These are phyloP conservation scores for Asterochloris erici DNA, from an alignment of 139 green algal genomes.

Conservation along the genomic window DNA sequence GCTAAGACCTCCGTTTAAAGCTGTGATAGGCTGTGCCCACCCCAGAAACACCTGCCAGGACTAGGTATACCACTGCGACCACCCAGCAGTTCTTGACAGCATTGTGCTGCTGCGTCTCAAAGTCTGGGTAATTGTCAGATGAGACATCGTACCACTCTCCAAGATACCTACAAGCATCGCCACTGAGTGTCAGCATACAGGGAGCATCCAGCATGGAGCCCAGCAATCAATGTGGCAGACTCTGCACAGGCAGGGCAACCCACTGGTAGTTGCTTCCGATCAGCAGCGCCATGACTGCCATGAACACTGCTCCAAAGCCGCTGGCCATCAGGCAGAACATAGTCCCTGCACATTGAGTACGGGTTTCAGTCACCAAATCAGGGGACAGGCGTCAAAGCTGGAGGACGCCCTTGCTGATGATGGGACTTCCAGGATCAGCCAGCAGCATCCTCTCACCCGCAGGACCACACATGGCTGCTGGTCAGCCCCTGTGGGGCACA, in stretches of 20 bases:
- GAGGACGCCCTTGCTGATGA: not conserved
- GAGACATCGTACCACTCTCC: constrained; percentile 54
- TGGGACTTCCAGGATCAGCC: no score
- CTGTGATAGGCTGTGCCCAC: constrained; percentile 26
- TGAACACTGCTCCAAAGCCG: constrained; percentile 42
- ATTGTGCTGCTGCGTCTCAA: constrained; percentile 29
- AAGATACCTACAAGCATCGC: constrained; percentile 37
- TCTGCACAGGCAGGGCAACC: not conserved
- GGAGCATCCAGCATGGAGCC: not conserved
- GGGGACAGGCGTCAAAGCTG: not conserved
- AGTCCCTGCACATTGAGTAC: constrained; percentile 15
- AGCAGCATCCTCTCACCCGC: constrained; percentile 8
- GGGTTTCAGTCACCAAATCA: not conserved
- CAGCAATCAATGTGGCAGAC: not conserved
- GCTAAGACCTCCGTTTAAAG: constrained; percentile 5
- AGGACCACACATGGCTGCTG: constrained; percentile 9
- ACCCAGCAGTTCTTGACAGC: constrained; percentile 42
- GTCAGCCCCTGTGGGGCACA: not conserved
- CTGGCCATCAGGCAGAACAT: constrained; percentile 32
- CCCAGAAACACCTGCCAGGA: constrained; percentile 33
- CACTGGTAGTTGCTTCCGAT: constrained; percentile 48
- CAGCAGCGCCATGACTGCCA: constrained; percentile 32
- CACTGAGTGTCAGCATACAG: not conserved
- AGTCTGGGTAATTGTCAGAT: constrained; percentile 21
- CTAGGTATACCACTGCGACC: constrained; percentile 45